Percentiles rank a stretch among this genome's conserved stretches.
These are phyloP conservation scores for Aspergillus leporis DNA, from an alignment of 495 filamentous ascomycete species.

Conservation along the genomic window DNA sequence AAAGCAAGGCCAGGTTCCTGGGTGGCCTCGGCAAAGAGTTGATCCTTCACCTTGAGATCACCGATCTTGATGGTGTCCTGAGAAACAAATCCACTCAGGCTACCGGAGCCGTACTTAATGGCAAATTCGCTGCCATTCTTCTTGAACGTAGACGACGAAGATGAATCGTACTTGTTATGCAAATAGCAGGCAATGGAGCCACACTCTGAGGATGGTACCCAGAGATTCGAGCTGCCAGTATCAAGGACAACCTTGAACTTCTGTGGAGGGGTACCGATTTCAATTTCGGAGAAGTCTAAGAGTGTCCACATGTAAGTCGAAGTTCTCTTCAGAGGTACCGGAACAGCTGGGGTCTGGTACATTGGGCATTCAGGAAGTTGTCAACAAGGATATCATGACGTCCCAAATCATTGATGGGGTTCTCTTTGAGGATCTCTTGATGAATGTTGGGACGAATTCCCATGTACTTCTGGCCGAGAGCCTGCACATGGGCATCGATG, in stretches of 20 bases:
- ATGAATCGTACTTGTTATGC: constrained; percentile 94
- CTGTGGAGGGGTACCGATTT: constrained; percentile 89
- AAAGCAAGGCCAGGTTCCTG: constrained; percentile 94
- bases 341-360: constrained; percentile 53
- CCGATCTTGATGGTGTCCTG: constrained; percentile 84
- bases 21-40: constrained; percentile 95
- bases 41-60: constrained; percentile 80
- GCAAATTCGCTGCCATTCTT: constrained; percentile 89
- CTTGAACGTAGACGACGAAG: constrained; percentile 87
- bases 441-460: constrained; percentile 72
- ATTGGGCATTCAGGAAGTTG: constrained; percentile 99
- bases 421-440: constrained; percentile 74
- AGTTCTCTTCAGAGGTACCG: neutral
- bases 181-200: constrained; percentile 98
- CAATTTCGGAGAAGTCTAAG: constrained; percentile 94
- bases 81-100: constrained; percentile 91
- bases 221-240: constrained; percentile 98
- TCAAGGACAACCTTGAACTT: constrained; percentile 98
- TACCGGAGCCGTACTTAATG: constrained; percentile 95
- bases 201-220: constrained; percentile 91
- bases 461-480: constrained; percentile 84
- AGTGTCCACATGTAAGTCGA: neutral
- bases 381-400: constrained; percentile 84
- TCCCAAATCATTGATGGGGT: constrained; percentile 62
- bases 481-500: constrained; percentile 76